A percentile compares a stretch with the other conserved stretches of the same genome.
Evolutionary conservation across 371 early-diverging fungal genomes (phyloP).

Genomic region (Mucor racemosus): DNA sequence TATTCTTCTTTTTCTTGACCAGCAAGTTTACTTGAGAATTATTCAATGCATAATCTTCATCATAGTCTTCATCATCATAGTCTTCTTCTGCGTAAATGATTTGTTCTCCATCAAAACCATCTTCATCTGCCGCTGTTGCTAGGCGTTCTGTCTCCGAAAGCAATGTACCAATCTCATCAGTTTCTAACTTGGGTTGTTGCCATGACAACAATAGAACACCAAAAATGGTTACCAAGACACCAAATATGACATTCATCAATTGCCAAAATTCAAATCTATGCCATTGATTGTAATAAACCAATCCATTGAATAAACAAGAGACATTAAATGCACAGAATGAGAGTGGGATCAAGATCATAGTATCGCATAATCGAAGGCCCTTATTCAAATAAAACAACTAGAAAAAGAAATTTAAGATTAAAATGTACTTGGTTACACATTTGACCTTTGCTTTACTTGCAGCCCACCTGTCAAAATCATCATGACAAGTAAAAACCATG

Average conservation of each 20-base stretch:
- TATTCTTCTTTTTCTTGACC: constrained; percentile 8
- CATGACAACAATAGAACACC: constrained; percentile 69
- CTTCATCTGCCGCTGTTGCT: constrained; percentile 5
- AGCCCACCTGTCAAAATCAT: constrained; percentile 66
- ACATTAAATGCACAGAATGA: constrained; percentile 79
- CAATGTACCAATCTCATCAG: constrained; percentile 1
- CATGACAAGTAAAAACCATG: constrained; percentile 69
- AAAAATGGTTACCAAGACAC: constrained; percentile 59
- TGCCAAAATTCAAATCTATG: constrained; percentile 63
- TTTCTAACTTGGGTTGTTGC: constrained; percentile 19
- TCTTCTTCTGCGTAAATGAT: constrained; percentile 7
- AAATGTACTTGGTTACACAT: constrained; percentile 9
- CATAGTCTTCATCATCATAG: not conserved
- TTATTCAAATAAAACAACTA: constrained; percentile 80
- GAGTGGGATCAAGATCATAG: constrained; percentile 74
- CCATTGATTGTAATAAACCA: constrained; percentile 82
- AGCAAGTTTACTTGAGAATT: constrained; percentile 8
- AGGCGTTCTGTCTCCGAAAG: constrained; percentile 4
- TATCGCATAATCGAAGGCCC: constrained; percentile 74
- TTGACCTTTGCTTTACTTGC: constrained; percentile 49
- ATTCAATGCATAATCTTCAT: constrained; percentile 4
- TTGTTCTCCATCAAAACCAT: constrained; percentile 1
- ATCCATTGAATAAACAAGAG: constrained; percentile 75
- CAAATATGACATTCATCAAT: constrained; percentile 64
- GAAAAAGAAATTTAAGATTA: constrained; percentile 5